A percentile compares a stretch with the other conserved stretches of the same genome.
These are phyloP conservation scores for Clarireedia homoeocarpa DNA, from an alignment of 2,329 filamentous ascomycete species.

Conservation along the genomic window DNA sequence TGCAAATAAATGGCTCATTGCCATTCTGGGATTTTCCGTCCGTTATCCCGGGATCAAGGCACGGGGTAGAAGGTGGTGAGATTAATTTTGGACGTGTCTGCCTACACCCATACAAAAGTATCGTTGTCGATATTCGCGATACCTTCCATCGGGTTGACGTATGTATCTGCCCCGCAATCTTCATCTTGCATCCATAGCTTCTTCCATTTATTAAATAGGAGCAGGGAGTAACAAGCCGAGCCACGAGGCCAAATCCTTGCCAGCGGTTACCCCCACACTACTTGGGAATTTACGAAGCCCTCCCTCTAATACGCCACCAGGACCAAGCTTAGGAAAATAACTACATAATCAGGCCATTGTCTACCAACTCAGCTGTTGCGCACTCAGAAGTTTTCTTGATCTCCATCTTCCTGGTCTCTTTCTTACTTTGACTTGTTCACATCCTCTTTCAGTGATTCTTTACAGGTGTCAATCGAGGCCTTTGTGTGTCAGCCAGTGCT, in stretches of 20 bases:
- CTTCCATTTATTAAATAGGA: background rate
- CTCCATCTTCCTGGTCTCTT: background rate
- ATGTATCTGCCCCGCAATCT: conserved; percentile 4
- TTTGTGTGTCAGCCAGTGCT: background rate
- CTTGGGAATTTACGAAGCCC: background rate
- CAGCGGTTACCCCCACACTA: conserved; percentile 16
- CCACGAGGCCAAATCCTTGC: conserved; percentile 19
- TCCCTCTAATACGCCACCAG: conserved; percentile 4
- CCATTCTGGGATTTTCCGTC: background rate
- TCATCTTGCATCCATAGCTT: conserved; percentile 3
- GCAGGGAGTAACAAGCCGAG: conserved; percentile 10
- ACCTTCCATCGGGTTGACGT: background rate
- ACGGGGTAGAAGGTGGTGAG: background rate
- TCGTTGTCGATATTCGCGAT: background rate
- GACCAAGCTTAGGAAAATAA: conserved; percentile 4
- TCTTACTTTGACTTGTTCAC: background rate
- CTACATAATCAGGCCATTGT: background rate
- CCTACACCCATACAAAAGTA: background rate
- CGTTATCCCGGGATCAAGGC: background rate
- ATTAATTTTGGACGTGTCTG: background rate
- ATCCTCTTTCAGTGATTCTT: too few relatives aligned
- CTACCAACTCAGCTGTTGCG: background rate
- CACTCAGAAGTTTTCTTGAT: background rate
- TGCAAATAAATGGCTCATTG: background rate
- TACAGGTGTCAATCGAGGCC: background rate